Evolutionary conservation across 495 filamentous ascomycete genomes (phyloP), one percentile per base, ranked within the genome.

Genomic region (Podospora pseudoanserina): DNA sequence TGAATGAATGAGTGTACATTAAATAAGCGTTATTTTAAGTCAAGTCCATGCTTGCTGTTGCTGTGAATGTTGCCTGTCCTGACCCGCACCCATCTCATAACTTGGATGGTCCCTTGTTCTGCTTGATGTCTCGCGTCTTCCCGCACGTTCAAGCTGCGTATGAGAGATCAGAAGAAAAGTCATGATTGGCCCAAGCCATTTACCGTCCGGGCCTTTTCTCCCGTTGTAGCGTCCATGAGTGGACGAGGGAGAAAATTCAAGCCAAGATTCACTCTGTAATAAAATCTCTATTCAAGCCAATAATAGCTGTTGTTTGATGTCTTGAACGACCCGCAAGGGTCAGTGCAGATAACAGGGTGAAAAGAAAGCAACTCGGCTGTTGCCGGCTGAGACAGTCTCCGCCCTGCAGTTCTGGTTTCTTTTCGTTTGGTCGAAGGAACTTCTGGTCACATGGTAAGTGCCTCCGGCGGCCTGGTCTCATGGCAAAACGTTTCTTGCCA

Each of bases 401-500:
- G 57, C 56, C 65, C 20, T 67, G 23, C 5, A 30, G 65, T 23
- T 23, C 23, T 23, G 23, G 23, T 62, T 20, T 55, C 54, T 49
- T 49, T 49, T 3, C 15, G 9, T 13, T 49, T 49, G 39, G 13
- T 49, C 39, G 39, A 49, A 13, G 1, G 55, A 15, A 23, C 9
- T 26, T 20, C n/a, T 58, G 55, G 16, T 61, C 59, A 61, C 65
- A 60, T 62, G 59, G 55, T 18, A 19, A 19, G 55, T 26, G 55
- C 4, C 19, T 9, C 3, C 15, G n/a, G 55, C 55, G 55, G 55
- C 55, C 55, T 58, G 55, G n/a, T 63, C 61, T 20, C 61, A 63
- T 63, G n/a, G 59, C 27, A 28, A 63, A 63, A 49, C 61, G 13
- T 39, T 63, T 32, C 23, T 32, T 63, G 61, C 59, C 61, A 63